phyloP scores from a whole-genome alignment of 140 eudicot species.

The Stevia rebaudiana region DNA sequence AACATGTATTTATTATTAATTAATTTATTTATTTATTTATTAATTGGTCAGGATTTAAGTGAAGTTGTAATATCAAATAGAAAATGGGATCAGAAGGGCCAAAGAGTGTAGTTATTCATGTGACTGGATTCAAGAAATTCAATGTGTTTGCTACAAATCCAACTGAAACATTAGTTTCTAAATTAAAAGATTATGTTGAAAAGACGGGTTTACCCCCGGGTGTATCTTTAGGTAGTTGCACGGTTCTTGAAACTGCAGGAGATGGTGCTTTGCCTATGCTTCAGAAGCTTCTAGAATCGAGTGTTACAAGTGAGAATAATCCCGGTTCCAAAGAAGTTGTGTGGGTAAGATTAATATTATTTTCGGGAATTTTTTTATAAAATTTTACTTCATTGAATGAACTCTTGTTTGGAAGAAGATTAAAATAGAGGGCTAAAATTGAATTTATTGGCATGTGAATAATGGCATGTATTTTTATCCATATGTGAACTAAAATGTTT shows the following conservation, averaged over 20 bases:
- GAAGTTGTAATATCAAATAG: not conserved
- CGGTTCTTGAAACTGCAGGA: slow-evolving; percentile 70
- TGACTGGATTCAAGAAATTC: slow-evolving; percentile 81
- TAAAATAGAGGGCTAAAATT: not conserved
- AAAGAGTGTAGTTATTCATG: slow-evolving; percentile 45
- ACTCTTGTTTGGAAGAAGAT: not conserved
- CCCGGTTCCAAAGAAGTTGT: slow-evolving; percentile 37
- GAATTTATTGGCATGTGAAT: not conserved
- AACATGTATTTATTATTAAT: not conserved
- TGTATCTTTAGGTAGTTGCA: slow-evolving; percentile 52
- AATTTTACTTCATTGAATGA: not conserved
- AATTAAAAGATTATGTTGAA: slow-evolving; percentile 39
- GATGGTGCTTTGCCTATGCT: slow-evolving; percentile 56
- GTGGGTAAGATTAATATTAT: slow-evolving; percentile 51
- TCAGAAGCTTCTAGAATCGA: slow-evolving; percentile 46
- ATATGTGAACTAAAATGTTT: too few species aligned
- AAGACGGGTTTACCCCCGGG: slow-evolving; percentile 53
- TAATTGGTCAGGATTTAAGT: slow-evolving; percentile 8
- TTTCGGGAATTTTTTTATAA: not conserved
- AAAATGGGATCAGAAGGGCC: slow-evolving; percentile 76
- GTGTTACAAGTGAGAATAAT: slow-evolving; percentile 24
- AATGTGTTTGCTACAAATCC: slow-evolving; percentile 68
- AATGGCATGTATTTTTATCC: not conserved
- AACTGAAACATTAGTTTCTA: slow-evolving; percentile 55
- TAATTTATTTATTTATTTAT: too few species aligned